These are phyloP conservation scores for Aspergillus conjunctus DNA, from an alignment of 495 filamentous ascomycete genomes.

Conservation along the genomic window DNA sequence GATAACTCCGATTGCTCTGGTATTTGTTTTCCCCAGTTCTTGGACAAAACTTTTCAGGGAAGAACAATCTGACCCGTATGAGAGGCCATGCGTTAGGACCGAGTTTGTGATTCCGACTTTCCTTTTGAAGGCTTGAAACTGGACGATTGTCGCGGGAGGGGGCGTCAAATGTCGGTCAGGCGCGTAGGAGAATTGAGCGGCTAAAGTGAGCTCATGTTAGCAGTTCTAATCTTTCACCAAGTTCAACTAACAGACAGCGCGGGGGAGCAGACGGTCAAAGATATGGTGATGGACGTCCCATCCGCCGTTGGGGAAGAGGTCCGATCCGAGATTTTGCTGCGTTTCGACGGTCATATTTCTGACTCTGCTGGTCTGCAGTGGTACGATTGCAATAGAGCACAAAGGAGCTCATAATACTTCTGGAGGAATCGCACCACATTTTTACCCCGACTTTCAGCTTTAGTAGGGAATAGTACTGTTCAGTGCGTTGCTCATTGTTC, in stretches of 20 bases:
- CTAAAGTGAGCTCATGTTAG: slow-evolving; percentile 12
- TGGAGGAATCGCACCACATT: not conserved
- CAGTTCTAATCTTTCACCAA: not conserved
- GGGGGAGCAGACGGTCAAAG: slow-evolving; percentile 24
- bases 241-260: not conserved
- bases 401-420: not conserved
- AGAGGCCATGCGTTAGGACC: slow-evolving; percentile 32
- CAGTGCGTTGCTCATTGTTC: not conserved
- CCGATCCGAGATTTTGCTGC: not conserved
- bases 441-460: not conserved
- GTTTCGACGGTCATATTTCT: not conserved
- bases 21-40: slow-evolving; percentile 17
- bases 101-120: slow-evolving; percentile 30
- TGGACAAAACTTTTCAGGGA: slow-evolving; percentile 25
- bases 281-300: slow-evolving; percentile 35
- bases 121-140: slow-evolving; percentile 27
- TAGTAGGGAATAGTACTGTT: not conserved
- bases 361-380: not conserved
- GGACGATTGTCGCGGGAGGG: slow-evolving; percentile 26
- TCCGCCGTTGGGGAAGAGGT: slow-evolving; percentile 29
- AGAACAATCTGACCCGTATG: slow-evolving; percentile 27
- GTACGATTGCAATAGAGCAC: not conserved
- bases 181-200: slow-evolving; percentile 25
- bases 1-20: slow-evolving; percentile 29
- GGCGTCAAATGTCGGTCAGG: slow-evolving; percentile 30